These are phyloP conservation scores for Kalanchoe fedtschenkoi DNA, from an alignment of 164 flowering plant species.

Conservation along the genomic window DNA sequence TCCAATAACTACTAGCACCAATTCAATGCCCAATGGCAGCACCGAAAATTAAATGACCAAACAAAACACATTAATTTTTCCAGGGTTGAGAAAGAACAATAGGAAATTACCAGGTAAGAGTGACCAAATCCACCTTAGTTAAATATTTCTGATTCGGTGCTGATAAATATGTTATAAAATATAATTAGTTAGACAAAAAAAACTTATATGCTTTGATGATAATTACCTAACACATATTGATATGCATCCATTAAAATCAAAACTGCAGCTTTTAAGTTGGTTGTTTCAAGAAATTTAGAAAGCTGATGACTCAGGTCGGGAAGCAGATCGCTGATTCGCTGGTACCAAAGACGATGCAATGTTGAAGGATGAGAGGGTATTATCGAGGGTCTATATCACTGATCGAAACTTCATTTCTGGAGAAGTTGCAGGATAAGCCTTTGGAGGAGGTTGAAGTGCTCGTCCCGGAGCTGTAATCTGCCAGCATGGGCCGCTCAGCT, in stretches of 20 bases:
- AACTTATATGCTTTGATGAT: no score
- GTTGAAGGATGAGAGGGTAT: not conserved
- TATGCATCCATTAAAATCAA: no score
- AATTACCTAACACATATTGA: no score
- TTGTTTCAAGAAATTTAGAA: no score
- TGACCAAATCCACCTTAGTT: conserved; percentile 22
- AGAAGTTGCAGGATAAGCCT: not conserved
- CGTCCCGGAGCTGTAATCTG: conserved; percentile 1
- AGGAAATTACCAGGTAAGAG: conserved; percentile 16
- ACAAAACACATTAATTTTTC: not conserved
- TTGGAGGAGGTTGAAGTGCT: not conserved
- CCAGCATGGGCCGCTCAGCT: not conserved
- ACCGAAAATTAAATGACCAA: not conserved
- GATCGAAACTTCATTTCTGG: conserved; percentile 4
- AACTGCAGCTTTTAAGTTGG: no score
- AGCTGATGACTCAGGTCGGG: no score
- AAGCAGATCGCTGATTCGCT: no score
- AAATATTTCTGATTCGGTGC: no score
- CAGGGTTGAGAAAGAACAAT: not conserved
- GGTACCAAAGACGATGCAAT: no score
- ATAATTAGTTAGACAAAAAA: no score
- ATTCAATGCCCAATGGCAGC: not conserved
- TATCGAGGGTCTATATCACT: conserved; percentile 7
- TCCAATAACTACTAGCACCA: no score
- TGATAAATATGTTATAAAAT: no score